phyloP scores from a whole-genome alignment of 495 filamentous ascomycete genomes.

The Penicillium desertorum region DNA sequence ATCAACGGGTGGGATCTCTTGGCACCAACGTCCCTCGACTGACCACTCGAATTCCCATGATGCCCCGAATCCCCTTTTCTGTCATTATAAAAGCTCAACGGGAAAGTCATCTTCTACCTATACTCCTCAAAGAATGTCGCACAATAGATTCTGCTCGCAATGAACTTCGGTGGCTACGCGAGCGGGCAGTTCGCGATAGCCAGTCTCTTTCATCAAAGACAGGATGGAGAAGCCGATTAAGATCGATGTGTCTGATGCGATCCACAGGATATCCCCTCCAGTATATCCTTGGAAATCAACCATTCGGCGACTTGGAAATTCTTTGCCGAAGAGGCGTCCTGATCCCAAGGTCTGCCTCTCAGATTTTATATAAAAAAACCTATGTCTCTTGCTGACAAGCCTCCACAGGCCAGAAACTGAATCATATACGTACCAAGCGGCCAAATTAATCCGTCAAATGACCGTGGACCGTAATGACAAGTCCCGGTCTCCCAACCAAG shows the following conservation, averaged over 20 bases:
- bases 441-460: slow-evolving; percentile 39
- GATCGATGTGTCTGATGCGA: slow-evolving; percentile 55
- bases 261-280: slow-evolving; percentile 73
- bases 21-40: slow-evolving; percentile 1
- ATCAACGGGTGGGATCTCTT: not conserved
- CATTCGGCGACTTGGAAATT: slow-evolving; percentile 83
- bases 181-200: slow-evolving; percentile 50
- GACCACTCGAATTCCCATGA: slow-evolving; percentile 30
- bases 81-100: slow-evolving; percentile 57
- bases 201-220: slow-evolving; percentile 8
- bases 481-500: not conserved
- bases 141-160: slow-evolving; percentile 63
- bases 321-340: slow-evolving; percentile 71
- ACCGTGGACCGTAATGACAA: slow-evolving; percentile 3
- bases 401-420: slow-evolving; percentile 66
- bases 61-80: slow-evolving; percentile 72
- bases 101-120: slow-evolving; percentile 59
- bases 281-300: slow-evolving; percentile 86
- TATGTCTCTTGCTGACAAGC: slow-evolving; percentile 2
- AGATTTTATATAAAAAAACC: not conserved
- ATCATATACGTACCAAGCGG: slow-evolving; percentile 59
- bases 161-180: slow-evolving; percentile 85
- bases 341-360: slow-evolving; percentile 71
- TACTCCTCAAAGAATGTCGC: slow-evolving; percentile 69
- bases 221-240: slow-evolving; percentile 39